Conservation (phyloP, 2,329 filamentous ascomycete species). For the Ascomycota sp. region DNA sequence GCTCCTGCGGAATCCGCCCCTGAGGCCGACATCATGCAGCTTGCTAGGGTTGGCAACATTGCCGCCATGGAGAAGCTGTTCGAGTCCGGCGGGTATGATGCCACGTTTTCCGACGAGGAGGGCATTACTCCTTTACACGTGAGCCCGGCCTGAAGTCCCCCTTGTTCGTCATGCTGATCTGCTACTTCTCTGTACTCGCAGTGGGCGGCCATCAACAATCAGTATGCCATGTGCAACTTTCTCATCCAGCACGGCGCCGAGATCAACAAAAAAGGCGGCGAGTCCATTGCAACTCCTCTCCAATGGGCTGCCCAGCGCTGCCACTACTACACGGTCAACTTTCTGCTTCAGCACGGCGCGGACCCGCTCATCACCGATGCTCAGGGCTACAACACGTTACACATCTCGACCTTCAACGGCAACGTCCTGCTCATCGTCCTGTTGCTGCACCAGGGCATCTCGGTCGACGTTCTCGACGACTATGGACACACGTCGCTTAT, state of each 20-base stretch:
- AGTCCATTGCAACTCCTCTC: slow-evolving; percentile 79
- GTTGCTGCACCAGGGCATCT: slow-evolving; percentile 84
- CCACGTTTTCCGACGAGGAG: slow-evolving; percentile 70
- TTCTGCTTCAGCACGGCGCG: slow-evolving; percentile 77
- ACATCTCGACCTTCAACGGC: slow-evolving; percentile 92
- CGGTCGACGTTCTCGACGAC: slow-evolving; percentile 73
- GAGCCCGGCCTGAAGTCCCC: slow-evolving; percentile 12
- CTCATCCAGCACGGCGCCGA: slow-evolving; percentile 69
- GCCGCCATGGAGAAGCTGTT: slow-evolving; percentile 76
- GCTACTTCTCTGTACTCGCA: slow-evolving; percentile 22
- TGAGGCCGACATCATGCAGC: slow-evolving; percentile 80
- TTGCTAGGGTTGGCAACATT: slow-evolving; percentile 76
- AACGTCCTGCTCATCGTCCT: slow-evolving; percentile 80
- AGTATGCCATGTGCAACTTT: slow-evolving; percentile 92
- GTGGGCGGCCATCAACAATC: slow-evolving; percentile 99
- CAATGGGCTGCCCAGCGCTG: slow-evolving; percentile 96
- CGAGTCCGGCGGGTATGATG: slow-evolving; percentile 60
- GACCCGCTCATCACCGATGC: slow-evolving; percentile 83
- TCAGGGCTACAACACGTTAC: slow-evolving; percentile 94
- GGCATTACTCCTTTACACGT: slow-evolving; percentile 93
- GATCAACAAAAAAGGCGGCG: slow-evolving; percentile 87
- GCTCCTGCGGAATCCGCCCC: slow-evolving; percentile 12
- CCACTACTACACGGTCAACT: slow-evolving; percentile 89
- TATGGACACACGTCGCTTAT: slow-evolving; percentile 89
- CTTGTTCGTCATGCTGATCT: too few relatives aligned